Evolutionary conservation across 805 yeast genomes (phyloP), one percentile per base, ranked within the genome.

Genomic region (Yamadazyma tumulicola): DNA sequence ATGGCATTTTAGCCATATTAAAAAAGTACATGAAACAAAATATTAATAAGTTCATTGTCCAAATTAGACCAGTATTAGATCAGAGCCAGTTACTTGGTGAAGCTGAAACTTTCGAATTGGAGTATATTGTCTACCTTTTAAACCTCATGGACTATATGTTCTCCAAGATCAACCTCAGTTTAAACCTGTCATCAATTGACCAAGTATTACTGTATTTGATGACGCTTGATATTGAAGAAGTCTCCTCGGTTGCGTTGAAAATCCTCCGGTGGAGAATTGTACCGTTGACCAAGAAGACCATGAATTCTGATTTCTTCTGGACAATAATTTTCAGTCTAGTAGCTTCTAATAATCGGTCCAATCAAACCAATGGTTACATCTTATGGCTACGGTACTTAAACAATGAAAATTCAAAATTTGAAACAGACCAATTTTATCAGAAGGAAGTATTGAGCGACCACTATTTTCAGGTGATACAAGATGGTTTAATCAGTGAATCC

Each of bases 391-490:
- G 86, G 35, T 68, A 68, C 37, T 57, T 81, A 31, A 55, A 61
- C 21, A 43, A 48, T 10, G 48, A 31, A 11, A 40, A 47, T 26
- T 41, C 24, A n/a, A 11, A 31, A 3, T 20, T 42, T 41, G 10
- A 32, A 24, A 4, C 29, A 18, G 38, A 43, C 22, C 17, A 9
- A 1, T 38, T 42, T 5, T 65, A 57, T 29, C 72, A 69, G 34
- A 19, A 31, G 1, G 31, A 59, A 2, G 24, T 69, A 1, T 41
- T 45, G 16, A 22, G 38, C 6, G 57, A 58, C 2, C 42, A 47
- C 1, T 81, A 79, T 44, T 85, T 94, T 93, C 31, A 39, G 4
- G 47, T 51, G 10, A 51, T 85, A 14, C 85, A 82, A 47, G 43
- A 45, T 17, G 82, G 85, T 2, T 56, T 85, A 25, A 66, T 70